A percentile compares a stretch with the other conserved stretches of the same genome.
phyloP scores from a whole-genome alignment of 1,284 basidiomycete species.

The Xanthoconium separans region DNA sequence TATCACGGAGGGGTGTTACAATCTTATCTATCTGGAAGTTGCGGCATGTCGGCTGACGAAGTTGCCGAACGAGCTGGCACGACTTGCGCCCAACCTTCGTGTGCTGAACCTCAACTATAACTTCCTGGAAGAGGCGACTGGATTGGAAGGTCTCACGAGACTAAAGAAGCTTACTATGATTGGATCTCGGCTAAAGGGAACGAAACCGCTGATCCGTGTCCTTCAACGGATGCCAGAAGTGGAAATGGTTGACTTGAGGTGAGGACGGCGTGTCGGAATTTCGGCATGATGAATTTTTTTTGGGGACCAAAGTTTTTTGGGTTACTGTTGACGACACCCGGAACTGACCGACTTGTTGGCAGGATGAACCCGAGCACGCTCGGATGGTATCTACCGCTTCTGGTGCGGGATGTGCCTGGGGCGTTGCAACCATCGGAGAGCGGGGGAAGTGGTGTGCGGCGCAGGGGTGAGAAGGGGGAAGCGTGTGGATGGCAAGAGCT shows the following conservation, averaged over 20 bases:
- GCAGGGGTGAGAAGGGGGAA: slow-evolving; percentile 32
- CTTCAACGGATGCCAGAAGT: slow-evolving; percentile 72
- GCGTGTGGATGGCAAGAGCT: slow-evolving; percentile 63
- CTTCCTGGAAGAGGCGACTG: slow-evolving; percentile 73
- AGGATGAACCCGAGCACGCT: slow-evolving; percentile 95
- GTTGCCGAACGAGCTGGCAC: slow-evolving; percentile 69
- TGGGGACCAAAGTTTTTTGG: not conserved
- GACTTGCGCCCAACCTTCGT: slow-evolving; percentile 82
- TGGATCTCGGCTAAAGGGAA: slow-evolving; percentile 75
- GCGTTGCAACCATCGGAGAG: slow-evolving; percentile 63
- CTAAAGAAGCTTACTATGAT: slow-evolving; percentile 84
- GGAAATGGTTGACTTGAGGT: slow-evolving; percentile 91
- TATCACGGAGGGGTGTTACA: slow-evolving; percentile 72
- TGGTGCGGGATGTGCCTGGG: slow-evolving; percentile 67
- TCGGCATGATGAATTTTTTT: slow-evolving; percentile 7
- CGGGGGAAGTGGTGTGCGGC: slow-evolving; percentile 24
- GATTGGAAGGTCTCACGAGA: slow-evolving; percentile 70
- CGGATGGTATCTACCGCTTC: slow-evolving; percentile 89
- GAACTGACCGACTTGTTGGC: slow-evolving; percentile 27
- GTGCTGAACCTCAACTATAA: slow-evolving; percentile 96
- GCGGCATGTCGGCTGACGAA: slow-evolving; percentile 84
- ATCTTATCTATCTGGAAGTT: slow-evolving; percentile 90
- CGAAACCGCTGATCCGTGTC: slow-evolving; percentile 68
- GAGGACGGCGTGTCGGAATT: slow-evolving; percentile 34
- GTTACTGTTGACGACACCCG: slow-evolving; percentile 19